Percentiles rank a stretch among this genome's conserved stretches.
phyloP scores from a whole-genome alignment of 441 rosid genomes.

The Croton laevigatus region DNA sequence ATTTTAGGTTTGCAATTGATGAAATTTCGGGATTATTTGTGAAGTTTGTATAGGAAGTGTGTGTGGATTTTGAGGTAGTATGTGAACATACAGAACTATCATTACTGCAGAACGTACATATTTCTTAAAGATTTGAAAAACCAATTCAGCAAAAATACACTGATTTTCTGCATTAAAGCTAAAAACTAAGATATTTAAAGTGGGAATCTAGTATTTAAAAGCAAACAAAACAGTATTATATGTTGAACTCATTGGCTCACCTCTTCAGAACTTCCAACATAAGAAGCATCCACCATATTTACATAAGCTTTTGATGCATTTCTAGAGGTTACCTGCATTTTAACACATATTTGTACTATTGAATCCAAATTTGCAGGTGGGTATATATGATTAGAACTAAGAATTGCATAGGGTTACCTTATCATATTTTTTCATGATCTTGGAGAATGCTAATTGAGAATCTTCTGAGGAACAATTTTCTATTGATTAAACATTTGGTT shows the following conservation, averaged over 20 bases:
- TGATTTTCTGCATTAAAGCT: no score
- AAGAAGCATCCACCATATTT: slow-evolving; percentile 63
- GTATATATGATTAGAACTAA: not conserved
- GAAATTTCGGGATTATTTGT: no score
- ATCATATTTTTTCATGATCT: slow-evolving; percentile 85
- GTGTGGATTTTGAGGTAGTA: no score
- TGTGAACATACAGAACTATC: no score
- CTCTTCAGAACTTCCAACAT: slow-evolving; percentile 66
- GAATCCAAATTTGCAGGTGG: not conserved
- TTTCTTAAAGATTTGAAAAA: no score
- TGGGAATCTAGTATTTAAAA: not conserved
- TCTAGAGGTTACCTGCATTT: slow-evolving; percentile 49
- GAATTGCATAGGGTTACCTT: slow-evolving; percentile 41
- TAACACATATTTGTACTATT: slow-evolving; percentile 13
- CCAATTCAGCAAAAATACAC: no score
- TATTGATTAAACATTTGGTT: not conserved
- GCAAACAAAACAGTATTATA: not conserved
- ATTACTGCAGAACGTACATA: no score
- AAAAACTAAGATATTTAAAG: no score
- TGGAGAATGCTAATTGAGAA: slow-evolving; percentile 57
- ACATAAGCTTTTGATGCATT: slow-evolving; percentile 61
- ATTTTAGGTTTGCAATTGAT: no score
- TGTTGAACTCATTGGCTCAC: slow-evolving; percentile 21
- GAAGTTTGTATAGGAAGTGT: no score
- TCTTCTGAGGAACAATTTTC: not conserved